Percentiles rank a stretch among this genome's conserved stretches.
phyloP scores from a whole-genome alignment of 352 stramenopile species.

The Phytophthora constricta region DNA sequence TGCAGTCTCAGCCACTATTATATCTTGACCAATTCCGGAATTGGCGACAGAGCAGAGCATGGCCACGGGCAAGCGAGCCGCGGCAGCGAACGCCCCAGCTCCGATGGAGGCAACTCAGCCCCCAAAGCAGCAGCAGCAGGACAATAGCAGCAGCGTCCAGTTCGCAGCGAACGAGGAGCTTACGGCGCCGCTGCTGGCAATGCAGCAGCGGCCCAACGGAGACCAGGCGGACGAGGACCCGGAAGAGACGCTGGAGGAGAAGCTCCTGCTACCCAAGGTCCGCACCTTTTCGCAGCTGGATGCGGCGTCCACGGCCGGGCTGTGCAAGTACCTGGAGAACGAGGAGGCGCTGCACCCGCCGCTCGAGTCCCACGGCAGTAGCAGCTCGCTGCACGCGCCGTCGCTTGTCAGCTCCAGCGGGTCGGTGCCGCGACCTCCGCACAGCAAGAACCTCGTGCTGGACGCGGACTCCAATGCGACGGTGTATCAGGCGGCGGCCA shows the following conservation, averaged over 20 bases:
- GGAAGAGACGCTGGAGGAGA: slow-evolving; percentile 15
- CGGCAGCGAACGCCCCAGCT: neutral
- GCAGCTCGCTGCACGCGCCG: slow-evolving; percentile 21
- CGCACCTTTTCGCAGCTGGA: slow-evolving; percentile 48
- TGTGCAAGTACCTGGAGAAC: slow-evolving; percentile 46
- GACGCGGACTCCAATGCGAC: slow-evolving; percentile 47
- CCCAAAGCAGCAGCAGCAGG: slow-evolving; percentile 17
- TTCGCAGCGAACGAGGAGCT: slow-evolving; percentile 13
- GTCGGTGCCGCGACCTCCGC: slow-evolving; percentile 33
- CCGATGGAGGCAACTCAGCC: slow-evolving; percentile 22
- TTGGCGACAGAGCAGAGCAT: slow-evolving; percentile 23
- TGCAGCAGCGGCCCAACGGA: slow-evolving; percentile 18
- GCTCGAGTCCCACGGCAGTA: slow-evolving; percentile 22
- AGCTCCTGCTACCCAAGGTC: slow-evolving; percentile 45
- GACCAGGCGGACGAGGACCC: slow-evolving; percentile 30
- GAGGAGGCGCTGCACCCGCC: slow-evolving; percentile 35
- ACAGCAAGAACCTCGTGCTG: slow-evolving; percentile 57
- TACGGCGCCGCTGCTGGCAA: slow-evolving; percentile 8
- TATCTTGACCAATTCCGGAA: slow-evolving; percentile 17
- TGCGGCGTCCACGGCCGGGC: slow-evolving; percentile 31
- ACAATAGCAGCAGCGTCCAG: slow-evolving; percentile 6
- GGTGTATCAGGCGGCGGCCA: slow-evolving; percentile 58
- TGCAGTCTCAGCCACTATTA: slow-evolving; percentile 9
- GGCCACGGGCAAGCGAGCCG: slow-evolving; percentile 30
- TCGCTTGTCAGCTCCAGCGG: slow-evolving; percentile 32